These are phyloP conservation scores for Pseudopithomyces chartarum DNA, from an alignment of 2,329 filamentous ascomycete genomes.

Conservation along the genomic window DNA sequence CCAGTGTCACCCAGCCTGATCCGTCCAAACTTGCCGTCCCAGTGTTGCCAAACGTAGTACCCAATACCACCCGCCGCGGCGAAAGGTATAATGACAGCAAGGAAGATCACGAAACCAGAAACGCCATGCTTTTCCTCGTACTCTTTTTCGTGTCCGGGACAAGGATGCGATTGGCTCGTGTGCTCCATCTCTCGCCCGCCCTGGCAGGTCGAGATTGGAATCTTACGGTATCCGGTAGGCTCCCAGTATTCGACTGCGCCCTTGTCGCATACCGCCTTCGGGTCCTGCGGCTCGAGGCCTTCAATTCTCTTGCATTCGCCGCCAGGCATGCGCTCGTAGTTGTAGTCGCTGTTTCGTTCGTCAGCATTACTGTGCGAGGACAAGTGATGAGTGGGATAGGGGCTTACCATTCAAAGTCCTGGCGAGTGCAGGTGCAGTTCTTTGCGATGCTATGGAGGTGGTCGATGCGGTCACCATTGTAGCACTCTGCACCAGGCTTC, in stretches of 20 bases:
- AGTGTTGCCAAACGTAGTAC: constrained; percentile 84
- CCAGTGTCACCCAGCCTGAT: constrained; percentile 77
- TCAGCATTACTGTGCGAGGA: constrained; percentile 15
- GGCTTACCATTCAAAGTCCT: constrained; percentile 89
- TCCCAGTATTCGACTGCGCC: constrained; percentile 81
- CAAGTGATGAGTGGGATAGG: background rate
- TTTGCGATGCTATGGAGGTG: constrained; percentile 68
- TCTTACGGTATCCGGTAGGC: constrained; percentile 84
- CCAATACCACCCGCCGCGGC: constrained; percentile 72
- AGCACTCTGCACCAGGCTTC: constrained; percentile 77
- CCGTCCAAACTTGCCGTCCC: constrained; percentile 88
- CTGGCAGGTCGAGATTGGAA: constrained; percentile 85
- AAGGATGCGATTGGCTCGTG: constrained; percentile 64
- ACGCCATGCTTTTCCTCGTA: constrained; percentile 74
- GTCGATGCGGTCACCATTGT: constrained; percentile 73
- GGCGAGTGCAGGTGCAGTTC: constrained; percentile 82
- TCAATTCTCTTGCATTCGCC: constrained; percentile 77
- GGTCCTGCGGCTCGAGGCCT: constrained; percentile 70
- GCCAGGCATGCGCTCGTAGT: constrained; percentile 80
- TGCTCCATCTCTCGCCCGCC: constrained; percentile 78
- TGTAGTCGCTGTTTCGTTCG: constrained; percentile 73
- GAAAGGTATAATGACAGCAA: constrained; percentile 80
- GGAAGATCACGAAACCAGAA: constrained; percentile 78
- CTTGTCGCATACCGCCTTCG: constrained; percentile 64
- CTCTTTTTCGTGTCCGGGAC: constrained; percentile 80